These are phyloP conservation scores for Lipomyces sp. DNA, from an alignment of 805 yeast species.

Conservation along the genomic window DNA sequence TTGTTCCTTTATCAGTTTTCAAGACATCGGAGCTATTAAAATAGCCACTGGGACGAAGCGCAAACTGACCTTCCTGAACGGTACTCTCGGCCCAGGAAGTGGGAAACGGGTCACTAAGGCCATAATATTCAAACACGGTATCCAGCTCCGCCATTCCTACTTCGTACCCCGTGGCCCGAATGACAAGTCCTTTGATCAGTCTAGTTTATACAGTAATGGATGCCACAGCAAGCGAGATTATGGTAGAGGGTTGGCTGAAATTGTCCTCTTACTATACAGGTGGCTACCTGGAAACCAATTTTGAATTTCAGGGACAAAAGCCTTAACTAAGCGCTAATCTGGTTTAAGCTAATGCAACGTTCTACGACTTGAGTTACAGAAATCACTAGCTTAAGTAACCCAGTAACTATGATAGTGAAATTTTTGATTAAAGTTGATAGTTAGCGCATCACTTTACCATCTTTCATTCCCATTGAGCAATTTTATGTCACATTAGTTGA, in stretches of 20 bases:
- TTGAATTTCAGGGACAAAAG: not conserved
- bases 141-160: slow-evolving; percentile 16
- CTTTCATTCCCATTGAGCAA: no score
- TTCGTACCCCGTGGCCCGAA: slow-evolving; percentile 5
- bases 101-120: slow-evolving; percentile 31
- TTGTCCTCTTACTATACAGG: not conserved
- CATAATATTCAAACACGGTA: slow-evolving; percentile 25
- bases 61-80: slow-evolving; percentile 21
- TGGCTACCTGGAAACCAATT: no score
- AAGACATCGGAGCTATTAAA: not conserved
- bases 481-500: no score
- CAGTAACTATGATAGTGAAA: no score
- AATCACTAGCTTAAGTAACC: not conserved
- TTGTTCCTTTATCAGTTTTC: not conserved
- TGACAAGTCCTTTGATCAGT: not conserved
- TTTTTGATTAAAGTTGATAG: no score
- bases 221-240: not conserved
- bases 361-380: not conserved
- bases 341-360: not conserved
- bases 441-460: no score
- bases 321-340: not conserved
- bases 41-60: slow-evolving; percentile 16
- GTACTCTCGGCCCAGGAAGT: slow-evolving; percentile 21
- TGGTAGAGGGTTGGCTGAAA: not conserved
- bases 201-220: not conserved